A percentile compares a stretch with the other conserved stretches of the same genome.
Evolutionary conservation across 768 basidiomycete genomes (phyloP).

Genomic region (Auricularia sp.): DNA sequence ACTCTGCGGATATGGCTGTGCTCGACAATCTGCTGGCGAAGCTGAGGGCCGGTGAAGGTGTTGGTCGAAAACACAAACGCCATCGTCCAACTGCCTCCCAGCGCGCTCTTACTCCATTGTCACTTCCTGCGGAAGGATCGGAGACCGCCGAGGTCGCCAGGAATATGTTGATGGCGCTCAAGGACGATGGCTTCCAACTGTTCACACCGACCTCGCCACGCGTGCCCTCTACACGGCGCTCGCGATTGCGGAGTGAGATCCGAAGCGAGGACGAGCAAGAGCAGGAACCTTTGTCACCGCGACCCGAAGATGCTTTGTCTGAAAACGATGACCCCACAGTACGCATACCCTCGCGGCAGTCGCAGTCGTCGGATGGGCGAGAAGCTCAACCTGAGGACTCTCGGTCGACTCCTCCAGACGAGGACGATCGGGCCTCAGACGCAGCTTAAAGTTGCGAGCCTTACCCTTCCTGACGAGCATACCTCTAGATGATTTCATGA

Average conservation of each 20-base stretch:
- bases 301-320: background rate
- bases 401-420: background rate
- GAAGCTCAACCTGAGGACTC: background rate
- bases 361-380: background rate
- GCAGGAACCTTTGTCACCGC: background rate
- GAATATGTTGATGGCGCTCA: conserved; percentile 64
- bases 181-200: conserved; percentile 54
- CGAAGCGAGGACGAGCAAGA: conserved; percentile 1
- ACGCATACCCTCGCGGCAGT: background rate
- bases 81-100: conserved; percentile 5
- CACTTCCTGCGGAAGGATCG: background rate
- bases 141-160: conserved; percentile 53
- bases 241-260: conserved; percentile 17
- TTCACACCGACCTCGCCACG: conserved; percentile 37
- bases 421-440: background rate
- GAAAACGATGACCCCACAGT: background rate
- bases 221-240: conserved; percentile 19
- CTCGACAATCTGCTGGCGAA: conserved; percentile 66
- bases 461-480: background rate
- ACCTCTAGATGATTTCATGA: background rate
- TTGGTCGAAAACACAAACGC: conserved; percentile 14
- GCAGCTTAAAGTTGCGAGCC: background rate
- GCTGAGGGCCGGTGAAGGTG: conserved; percentile 57
- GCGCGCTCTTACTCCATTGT: conserved; percentile 1
- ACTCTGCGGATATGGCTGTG: conserved; percentile 43